Percentiles rank a stretch among this genome's conserved stretches.
Evolutionary conservation across 306 rosid genomes (phyloP).

Genomic region (Coriaria nepalensis): DNA sequence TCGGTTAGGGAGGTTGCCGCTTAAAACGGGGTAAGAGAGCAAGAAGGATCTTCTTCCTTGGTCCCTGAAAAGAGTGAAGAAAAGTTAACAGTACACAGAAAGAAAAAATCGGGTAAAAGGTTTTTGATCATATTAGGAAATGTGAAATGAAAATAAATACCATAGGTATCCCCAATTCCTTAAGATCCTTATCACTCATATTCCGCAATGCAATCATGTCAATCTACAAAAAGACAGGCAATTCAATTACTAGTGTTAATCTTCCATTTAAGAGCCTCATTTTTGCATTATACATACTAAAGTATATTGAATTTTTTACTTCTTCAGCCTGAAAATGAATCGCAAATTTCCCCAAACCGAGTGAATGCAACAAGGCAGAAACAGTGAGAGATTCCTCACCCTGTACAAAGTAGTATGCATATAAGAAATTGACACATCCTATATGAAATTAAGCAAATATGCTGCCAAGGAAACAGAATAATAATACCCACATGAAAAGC

Average conservation of each 20-base stretch:
- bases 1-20: conserved; percentile 15
- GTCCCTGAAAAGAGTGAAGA: conserved; percentile 39
- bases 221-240: conserved; percentile 23
- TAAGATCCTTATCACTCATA: conserved; percentile 57
- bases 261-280: not conserved
- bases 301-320: conserved; percentile 19
- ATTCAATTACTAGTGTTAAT: conserved; percentile 1
- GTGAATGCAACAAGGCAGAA: conserved; percentile 39
- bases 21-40: conserved; percentile 25
- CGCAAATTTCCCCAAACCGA: conserved; percentile 43
- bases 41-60: conserved; percentile 55
- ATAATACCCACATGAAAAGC: conserved; percentile 20
- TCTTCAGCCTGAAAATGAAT: conserved; percentile 55
- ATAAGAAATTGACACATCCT: not conserved
- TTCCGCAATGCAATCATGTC: conserved; percentile 58
- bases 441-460: not conserved
- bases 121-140: not conserved
- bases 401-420: conserved; percentile 14
- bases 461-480: conserved; percentile 6
- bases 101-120: not conserved
- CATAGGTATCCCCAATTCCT: conserved; percentile 64
- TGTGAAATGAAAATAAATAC: conserved; percentile 18
- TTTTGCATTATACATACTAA: not conserved
- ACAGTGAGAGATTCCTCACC: conserved; percentile 29
- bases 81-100: not conserved